phyloP scores from a whole-genome alignment of 1,139 yeast species.

The Oligophagozyma castellii region DNA sequence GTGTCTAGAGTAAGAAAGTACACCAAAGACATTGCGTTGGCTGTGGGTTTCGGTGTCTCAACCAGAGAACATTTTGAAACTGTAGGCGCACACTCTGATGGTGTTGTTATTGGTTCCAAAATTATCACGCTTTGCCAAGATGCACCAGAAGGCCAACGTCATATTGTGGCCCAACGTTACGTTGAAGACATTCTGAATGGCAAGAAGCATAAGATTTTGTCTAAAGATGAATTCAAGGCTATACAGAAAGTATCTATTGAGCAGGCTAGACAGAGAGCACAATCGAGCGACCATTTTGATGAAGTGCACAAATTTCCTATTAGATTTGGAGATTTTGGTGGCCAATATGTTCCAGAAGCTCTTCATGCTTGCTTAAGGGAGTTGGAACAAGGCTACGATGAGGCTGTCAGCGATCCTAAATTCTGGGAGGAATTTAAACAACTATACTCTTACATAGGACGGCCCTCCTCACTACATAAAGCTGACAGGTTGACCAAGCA shows the following conservation, averaged over 20 bases:
- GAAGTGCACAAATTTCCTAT: constrained; percentile 52
- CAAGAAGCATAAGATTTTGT: constrained; percentile 27
- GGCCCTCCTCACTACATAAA: constrained; percentile 85
- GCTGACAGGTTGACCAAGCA: constrained; percentile 83
- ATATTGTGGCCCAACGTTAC: constrained; percentile 48
- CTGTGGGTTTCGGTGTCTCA: constrained; percentile 95
- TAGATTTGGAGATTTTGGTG: constrained; percentile 91
- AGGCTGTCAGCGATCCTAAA: constrained; percentile 71
- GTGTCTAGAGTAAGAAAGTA: constrained; percentile 62
- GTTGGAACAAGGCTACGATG: constrained; percentile 75
- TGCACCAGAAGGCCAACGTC: constrained; percentile 44
- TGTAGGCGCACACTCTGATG: constrained; percentile 75
- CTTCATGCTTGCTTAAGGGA: constrained; percentile 82
- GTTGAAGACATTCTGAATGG: constrained; percentile 60
- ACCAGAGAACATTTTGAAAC: constrained; percentile 79
- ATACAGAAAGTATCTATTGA: constrained; percentile 20
- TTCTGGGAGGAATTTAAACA: constrained; percentile 90
- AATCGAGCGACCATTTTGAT: constrained; percentile 26
- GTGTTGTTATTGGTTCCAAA: constrained; percentile 91
- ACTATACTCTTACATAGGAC: constrained; percentile 81
- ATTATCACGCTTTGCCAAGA: constrained; percentile 58
- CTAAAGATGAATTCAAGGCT: constrained; percentile 18
- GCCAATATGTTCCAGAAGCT: constrained; percentile 97
- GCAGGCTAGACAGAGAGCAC: constrained; percentile 16
- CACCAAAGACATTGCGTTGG: constrained; percentile 70